Evolutionary conservation across 2,329 filamentous ascomycete species (phyloP), one percentile per base, ranked within the genome.

Genomic region (Ceratocystiopsis brevicomis): DNA sequence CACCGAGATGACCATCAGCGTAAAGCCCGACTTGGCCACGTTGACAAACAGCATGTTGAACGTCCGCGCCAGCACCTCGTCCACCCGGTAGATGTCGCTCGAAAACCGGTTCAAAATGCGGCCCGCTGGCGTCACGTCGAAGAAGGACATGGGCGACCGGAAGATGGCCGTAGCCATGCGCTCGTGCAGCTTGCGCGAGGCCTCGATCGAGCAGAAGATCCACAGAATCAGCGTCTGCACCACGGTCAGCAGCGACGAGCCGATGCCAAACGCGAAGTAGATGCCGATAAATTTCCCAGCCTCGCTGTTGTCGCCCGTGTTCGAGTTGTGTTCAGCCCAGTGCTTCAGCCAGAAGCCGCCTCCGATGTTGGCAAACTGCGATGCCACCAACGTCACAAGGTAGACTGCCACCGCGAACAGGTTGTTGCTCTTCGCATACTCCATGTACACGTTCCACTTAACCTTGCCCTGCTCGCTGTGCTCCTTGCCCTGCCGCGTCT

Each of bases 181-280:
- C 63, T 96, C 90, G 58, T 98, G 90, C 45, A 98, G 70, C 64
- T 96, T 98, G 49, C 90, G 76, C 17, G 88, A 95, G 41, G 90
- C 90, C 76, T 98, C 90, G 49, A 98, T 98, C 5, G 90, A 96
- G 64, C 92, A 98, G 65, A 98, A 96, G 51, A 98, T 96, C 90
- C 90, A 98, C 25, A 98, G 68, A 50, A 98, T 86, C 52, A 98
- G 65, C 6, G 88, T 96, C 61, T 96, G 90, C 30, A 92, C 56
- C 37, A 96, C 85, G 3, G 92, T 88, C 49, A 98, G 67, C 38
- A 74, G 69, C 37, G 90, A 81, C 21, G 83, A 79, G 32, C 88
- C 88, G 42, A 98, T 73, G 40, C 90, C 92, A 60, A 98, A 83
- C 15, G 81, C 85, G 61, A 98, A 90, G 63, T 98, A 98, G 50